Evolutionary conservation across 2,329 filamentous ascomycete genomes (phyloP).

Genomic region (Pseudogymnoascus sp.): DNA sequence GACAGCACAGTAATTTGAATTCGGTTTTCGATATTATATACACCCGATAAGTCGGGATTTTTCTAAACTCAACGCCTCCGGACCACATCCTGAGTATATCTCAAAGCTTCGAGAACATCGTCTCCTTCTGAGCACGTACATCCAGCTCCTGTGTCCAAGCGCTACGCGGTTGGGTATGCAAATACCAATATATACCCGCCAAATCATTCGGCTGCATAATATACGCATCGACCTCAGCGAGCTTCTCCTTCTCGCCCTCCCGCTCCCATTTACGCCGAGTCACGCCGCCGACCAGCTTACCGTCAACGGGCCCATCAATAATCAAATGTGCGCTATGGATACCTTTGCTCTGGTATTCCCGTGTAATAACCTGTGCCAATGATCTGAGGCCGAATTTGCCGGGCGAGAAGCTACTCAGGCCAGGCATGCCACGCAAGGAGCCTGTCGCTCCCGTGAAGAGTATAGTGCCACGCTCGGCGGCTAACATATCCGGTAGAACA

Average conservation of each 20-base stretch:
- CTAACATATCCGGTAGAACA: slow-evolving; percentile 18
- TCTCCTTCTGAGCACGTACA: slow-evolving; percentile 39
- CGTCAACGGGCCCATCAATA: slow-evolving; percentile 63
- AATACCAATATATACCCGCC: slow-evolving; percentile 72
- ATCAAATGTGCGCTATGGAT: slow-evolving; percentile 74
- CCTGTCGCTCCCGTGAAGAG: slow-evolving; percentile 83
- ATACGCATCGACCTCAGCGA: slow-evolving; percentile 15
- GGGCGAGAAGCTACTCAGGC: slow-evolving; percentile 61
- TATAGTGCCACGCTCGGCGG: slow-evolving; percentile 30
- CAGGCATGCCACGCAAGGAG: slow-evolving; percentile 60
- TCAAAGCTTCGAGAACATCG: slow-evolving; percentile 18
- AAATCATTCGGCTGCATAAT: slow-evolving; percentile 45
- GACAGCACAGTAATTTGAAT: neutral
- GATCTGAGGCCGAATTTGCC: slow-evolving; percentile 72
- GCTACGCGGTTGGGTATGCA: slow-evolving; percentile 71
- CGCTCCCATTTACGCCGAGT: slow-evolving; percentile 41
- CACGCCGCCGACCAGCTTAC: slow-evolving; percentile 18
- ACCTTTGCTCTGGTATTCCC: slow-evolving; percentile 73
- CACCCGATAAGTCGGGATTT: neutral
- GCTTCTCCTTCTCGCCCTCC: slow-evolving; percentile 27
- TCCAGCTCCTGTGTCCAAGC: slow-evolving; percentile 76
- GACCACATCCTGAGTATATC: neutral
- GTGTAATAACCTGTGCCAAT: slow-evolving; percentile 62
- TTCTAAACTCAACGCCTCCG: neutral
- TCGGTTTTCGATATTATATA: neutral